Evolutionary conservation across 345 rosid genomes (phyloP).

Genomic region (Eucalyptus brandiana): DNA sequence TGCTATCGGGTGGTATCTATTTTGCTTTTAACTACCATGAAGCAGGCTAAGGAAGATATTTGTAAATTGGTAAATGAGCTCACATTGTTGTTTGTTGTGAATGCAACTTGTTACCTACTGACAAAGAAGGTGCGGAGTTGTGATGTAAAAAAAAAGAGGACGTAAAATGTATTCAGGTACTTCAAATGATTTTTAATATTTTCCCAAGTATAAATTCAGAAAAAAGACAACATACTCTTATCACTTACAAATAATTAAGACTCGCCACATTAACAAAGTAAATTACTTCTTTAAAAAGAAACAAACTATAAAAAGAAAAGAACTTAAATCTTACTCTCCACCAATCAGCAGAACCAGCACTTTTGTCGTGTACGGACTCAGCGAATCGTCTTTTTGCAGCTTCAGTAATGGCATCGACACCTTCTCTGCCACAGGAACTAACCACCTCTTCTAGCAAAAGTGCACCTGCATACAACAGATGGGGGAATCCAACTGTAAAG

Average conservation of each 20-base stretch:
- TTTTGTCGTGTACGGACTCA: constrained; percentile 69
- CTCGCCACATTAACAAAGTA: not conserved
- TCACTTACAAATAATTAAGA: not conserved
- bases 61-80: not conserved
- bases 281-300: not conserved
- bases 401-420: constrained; percentile 59
- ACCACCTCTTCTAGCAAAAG: constrained; percentile 83
- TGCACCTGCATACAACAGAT: constrained; percentile 34
- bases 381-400: constrained; percentile 48
- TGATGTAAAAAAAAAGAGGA: not conserved
- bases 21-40: not conserved
- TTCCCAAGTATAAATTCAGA: not conserved
- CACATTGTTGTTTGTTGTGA: not conserved
- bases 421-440: constrained; percentile 62
- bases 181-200: not conserved
- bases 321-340: constrained; percentile 57
- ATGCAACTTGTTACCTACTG: not conserved
- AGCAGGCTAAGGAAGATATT: not conserved
- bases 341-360: constrained; percentile 64
- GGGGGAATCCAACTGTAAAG: not conserved
- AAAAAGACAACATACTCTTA: not conserved
- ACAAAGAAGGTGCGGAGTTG: not conserved
- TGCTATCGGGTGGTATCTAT: not conserved
- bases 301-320: not conserved
- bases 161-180: not conserved